phyloP scores from a whole-genome alignment of 768 basidiomycete species.

The Leccinellum rugosiceps region DNA sequence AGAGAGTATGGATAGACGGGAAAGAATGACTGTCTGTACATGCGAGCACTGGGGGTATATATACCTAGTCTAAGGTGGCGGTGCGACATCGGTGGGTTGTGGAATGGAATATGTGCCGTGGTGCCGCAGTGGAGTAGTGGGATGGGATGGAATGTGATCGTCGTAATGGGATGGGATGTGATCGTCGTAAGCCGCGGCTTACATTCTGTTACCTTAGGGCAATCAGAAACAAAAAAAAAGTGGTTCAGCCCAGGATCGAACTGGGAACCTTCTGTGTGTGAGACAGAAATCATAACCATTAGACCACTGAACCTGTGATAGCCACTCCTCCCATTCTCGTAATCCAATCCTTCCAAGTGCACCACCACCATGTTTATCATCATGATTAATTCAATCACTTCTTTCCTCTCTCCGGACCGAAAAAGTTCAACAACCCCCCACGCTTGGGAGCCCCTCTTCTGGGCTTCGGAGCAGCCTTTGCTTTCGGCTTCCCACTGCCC shows the following conservation, averaged over 20 bases:
- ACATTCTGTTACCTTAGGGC: background rate
- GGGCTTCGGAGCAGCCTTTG: conserved; percentile 14
- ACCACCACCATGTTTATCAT: background rate
- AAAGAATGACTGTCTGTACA: no score
- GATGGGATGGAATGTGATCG: no score
- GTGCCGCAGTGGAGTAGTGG: no score
- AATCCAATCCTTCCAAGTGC: background rate
- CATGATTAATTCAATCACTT: conserved; percentile 11
- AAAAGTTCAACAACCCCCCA: conserved; percentile 32
- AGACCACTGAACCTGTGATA: conserved; percentile 38
- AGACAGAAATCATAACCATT: conserved; percentile 50
- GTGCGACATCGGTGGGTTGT: no score
- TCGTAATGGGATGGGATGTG: no score
- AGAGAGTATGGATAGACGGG: no score
- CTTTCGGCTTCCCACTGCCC: conserved; percentile 13
- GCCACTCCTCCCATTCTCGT: fast-evolving
- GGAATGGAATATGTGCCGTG: no score
- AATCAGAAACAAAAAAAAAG: background rate
- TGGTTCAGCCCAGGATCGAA: conserved; percentile 46
- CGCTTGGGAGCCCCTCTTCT: conserved; percentile 23
- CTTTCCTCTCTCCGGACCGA: conserved; percentile 30
- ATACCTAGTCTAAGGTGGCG: no score
- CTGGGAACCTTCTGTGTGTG: conserved; percentile 49
- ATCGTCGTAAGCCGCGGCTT: no score
- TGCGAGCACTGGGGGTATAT: no score